Percentiles rank a stretch among this genome's conserved stretches.
Conservation (phyloP, 768 basidiomycete species). For the Vararia minispora region DNA sequence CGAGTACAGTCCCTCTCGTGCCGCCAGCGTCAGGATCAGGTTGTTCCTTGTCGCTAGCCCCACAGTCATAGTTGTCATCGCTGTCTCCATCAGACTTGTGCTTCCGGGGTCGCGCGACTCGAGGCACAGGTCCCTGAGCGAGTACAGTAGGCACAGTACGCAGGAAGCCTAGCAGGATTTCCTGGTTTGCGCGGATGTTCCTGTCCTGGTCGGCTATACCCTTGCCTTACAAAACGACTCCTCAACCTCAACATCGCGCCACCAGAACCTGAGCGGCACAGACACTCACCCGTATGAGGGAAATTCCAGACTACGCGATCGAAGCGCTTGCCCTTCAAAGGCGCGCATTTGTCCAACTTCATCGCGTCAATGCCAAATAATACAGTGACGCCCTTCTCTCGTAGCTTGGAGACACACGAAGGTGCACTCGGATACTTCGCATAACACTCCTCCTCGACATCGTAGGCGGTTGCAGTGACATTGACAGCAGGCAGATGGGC, state of each 20-base stretch:
- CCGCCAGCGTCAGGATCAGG: slow-evolving; percentile 15
- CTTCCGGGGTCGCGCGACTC: slow-evolving; percentile 27
- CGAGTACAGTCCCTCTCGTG: slow-evolving; percentile 61
- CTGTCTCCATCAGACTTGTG: slow-evolving; percentile 27
- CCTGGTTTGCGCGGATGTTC: slow-evolving; percentile 85
- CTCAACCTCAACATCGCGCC: slow-evolving; percentile 3
- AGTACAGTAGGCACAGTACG: slow-evolving; percentile 59
- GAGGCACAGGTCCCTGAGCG: slow-evolving; percentile 42
- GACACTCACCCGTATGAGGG: slow-evolving; percentile 76
- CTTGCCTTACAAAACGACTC: slow-evolving; percentile 39
- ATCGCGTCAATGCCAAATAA: slow-evolving; percentile 84
- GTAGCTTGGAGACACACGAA: slow-evolving; percentile 43
- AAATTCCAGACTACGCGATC: slow-evolving; percentile 91
- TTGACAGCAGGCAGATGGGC: slow-evolving; percentile 49
- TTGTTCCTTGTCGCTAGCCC: slow-evolving; percentile 18
- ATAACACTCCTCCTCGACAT: slow-evolving; percentile 64
- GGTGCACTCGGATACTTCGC: slow-evolving; percentile 72
- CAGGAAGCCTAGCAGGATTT: slow-evolving; percentile 72
- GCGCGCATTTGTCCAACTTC: slow-evolving; percentile 45
- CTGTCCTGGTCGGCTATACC: slow-evolving; percentile 91
- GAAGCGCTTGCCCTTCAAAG: slow-evolving; percentile 53
- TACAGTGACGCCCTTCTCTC: slow-evolving; percentile 52
- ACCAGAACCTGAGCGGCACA: not conserved
- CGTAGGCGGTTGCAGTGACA: slow-evolving; percentile 79
- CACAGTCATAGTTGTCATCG: slow-evolving; percentile 37